phyloP scores from a whole-genome alignment of 768 basidiomycete genomes.

The Dioszegia aurantiaca region DNA sequence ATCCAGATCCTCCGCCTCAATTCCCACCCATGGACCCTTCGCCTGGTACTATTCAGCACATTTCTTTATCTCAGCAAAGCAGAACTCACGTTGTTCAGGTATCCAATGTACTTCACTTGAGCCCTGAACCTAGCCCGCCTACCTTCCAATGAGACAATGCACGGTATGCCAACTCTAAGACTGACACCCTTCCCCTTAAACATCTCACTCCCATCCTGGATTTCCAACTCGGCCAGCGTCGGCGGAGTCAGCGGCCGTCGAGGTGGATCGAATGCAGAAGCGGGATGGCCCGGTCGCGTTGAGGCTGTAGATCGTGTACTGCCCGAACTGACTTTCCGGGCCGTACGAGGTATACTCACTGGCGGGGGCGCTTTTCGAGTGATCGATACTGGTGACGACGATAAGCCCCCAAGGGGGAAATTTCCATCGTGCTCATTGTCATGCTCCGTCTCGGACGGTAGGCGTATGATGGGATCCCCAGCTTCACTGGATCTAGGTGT shows the following conservation, averaged over 20 bases:
- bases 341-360: constrained; percentile 10
- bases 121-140: constrained; percentile 39
- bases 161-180: constrained; percentile 46
- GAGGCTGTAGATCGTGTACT: constrained; percentile 14
- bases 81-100: constrained; percentile 27
- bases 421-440: too few relatives aligned
- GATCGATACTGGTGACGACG: not conserved
- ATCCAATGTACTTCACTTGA: constrained; percentile 42
- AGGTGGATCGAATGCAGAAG: constrained; percentile 46
- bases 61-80: not conserved
- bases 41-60: constrained; percentile 20
- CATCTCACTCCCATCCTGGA: constrained; percentile 22
- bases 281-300: constrained; percentile 28
- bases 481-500: constrained; percentile 26
- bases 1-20: constrained; percentile 36
- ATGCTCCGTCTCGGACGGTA: constrained; percentile 10
- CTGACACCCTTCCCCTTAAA: constrained; percentile 28
- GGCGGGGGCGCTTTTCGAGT: constrained; percentile 18
- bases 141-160: constrained; percentile 36
- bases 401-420: constrained; percentile 2
- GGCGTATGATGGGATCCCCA: constrained; percentile 17
- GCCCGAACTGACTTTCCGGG: constrained; percentile 20
- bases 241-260: constrained; percentile 7
- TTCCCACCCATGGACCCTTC: constrained; percentile 46
- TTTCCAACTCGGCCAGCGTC: constrained; percentile 7